Percentiles rank a stretch among this genome's conserved stretches.
Conservation (phyloP, 441 rosid species). For the Melastoma candidum region DNA sequence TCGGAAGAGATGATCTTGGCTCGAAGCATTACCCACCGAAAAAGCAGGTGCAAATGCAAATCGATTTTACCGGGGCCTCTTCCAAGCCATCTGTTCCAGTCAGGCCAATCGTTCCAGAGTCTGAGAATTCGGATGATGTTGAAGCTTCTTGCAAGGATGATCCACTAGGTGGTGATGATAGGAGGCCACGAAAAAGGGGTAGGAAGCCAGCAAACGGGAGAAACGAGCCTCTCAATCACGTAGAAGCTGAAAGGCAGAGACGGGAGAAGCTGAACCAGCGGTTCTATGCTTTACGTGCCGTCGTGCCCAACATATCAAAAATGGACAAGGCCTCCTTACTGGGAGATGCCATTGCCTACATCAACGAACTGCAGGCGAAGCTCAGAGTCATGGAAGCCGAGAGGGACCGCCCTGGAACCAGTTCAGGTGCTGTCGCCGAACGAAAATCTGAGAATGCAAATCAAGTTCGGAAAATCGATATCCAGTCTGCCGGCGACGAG, state of each 20-base stretch:
- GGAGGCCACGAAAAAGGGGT: conserved; percentile 68
- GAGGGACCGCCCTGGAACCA: conserved; percentile 43
- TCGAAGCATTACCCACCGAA: conserved; percentile 34
- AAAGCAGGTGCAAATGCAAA: conserved; percentile 60
- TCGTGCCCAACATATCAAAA: conserved; percentile 75
- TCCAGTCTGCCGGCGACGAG: conserved; percentile 48
- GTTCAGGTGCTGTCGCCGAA: conserved; percentile 25
- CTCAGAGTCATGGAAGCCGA: conserved; percentile 48
- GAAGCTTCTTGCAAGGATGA: conserved; percentile 63
- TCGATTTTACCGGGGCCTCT: conserved; percentile 61
- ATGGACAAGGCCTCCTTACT: conserved; percentile 70
- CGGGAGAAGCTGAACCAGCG: conserved; percentile 72
- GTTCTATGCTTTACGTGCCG: conserved; percentile 61
- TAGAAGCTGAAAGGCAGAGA: conserved; percentile 71
- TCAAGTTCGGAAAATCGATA: conserved; percentile 37
- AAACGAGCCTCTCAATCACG: conserved; percentile 69
- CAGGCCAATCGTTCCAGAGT: conserved; percentile 33
- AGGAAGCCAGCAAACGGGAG: conserved; percentile 71
- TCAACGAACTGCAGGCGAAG: conserved; percentile 58
- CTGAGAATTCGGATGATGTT: conserved; percentile 54
- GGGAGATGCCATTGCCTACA: conserved; percentile 66
- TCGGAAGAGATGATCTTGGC: conserved; percentile 33
- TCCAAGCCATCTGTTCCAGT: conserved; percentile 39
- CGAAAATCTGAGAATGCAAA: conserved; percentile 27
- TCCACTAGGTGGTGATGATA: conserved; percentile 36